Evolutionary conservation across 1,139 yeast genomes (phyloP).

Genomic region (Hanseniaspora sp.): DNA sequence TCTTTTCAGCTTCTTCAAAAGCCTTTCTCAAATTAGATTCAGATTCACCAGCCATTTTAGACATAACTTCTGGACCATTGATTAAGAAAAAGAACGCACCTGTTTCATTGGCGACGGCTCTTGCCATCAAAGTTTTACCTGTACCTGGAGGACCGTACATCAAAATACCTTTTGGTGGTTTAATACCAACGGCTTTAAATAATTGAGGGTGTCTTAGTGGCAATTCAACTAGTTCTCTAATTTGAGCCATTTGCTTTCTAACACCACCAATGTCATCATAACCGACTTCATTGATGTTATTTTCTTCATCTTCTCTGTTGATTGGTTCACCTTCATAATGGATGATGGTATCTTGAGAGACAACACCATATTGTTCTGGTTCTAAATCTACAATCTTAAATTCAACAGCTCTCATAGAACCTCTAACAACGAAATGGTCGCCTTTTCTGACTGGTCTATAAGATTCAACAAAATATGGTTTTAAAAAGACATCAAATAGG

Average conservation of each 20-base stretch:
- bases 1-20: constrained; percentile 97
- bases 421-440: constrained; percentile 90
- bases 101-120: constrained; percentile 98
- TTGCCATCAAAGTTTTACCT: constrained; percentile 97
- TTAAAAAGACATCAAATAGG: constrained; percentile 88
- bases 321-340: constrained; percentile 99
- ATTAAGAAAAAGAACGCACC: constrained; percentile 97
- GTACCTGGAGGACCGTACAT: constrained; percentile 99
- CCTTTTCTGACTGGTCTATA: constrained; percentile 98
- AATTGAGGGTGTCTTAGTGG: constrained; percentile 96
- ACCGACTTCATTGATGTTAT: constrained; percentile 90
- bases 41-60: constrained; percentile 99
- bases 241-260: constrained; percentile 97
- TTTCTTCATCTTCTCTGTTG: constrained; percentile 97
- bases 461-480: constrained; percentile 97
- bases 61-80: constrained; percentile 99
- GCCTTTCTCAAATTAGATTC: constrained; percentile 96
- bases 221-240: constrained; percentile 90
- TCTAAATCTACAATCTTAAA: constrained; percentile 97
- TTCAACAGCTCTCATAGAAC: constrained; percentile 98
- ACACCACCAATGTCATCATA: constrained; percentile 99
- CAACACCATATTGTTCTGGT: constrained; percentile 94
- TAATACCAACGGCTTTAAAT: constrained; percentile 92
- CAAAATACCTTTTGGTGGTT: constrained; percentile 92
- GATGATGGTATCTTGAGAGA: constrained; percentile 94